These are phyloP conservation scores for Euryodendron excelsum DNA, from an alignment of 148 eudicot species.

Conservation along the genomic window DNA sequence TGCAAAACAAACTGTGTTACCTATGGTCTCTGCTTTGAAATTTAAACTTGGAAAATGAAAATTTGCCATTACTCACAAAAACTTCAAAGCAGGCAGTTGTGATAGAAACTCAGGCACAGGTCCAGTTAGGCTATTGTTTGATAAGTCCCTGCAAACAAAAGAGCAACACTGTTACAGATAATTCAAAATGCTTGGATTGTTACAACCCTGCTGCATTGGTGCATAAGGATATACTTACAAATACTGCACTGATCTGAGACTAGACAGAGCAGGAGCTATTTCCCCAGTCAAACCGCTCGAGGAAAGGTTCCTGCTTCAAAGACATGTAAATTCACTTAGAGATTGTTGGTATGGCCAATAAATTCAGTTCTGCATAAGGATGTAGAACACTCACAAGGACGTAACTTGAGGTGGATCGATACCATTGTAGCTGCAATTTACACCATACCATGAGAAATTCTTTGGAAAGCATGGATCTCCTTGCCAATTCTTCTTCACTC, in stretches of 20 bases:
- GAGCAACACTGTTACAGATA: neutral
- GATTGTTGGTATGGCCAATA: neutral
- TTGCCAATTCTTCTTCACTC: conserved; percentile 11
- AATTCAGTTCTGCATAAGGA: neutral
- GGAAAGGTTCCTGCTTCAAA: conserved; percentile 8
- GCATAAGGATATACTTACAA: neutral
- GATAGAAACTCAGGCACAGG: conserved; percentile 6
- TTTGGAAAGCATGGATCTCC: conserved; percentile 13
- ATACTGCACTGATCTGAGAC: neutral
- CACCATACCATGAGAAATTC: neutral
- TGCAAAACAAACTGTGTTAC: neutral
- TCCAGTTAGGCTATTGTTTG: conserved; percentile 9
- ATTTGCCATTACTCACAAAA: neutral
- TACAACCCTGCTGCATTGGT: neutral
- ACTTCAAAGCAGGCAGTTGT: neutral
- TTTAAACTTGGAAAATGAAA: neutral
- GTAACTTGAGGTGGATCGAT: neutral
- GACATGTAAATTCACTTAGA: neutral
- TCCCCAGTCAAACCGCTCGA: conserved; percentile 4
- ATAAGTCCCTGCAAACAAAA: conserved; percentile 3
- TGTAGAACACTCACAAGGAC: conserved; percentile 1
- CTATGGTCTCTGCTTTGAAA: neutral
- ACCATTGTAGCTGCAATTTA: conserved; percentile 3
- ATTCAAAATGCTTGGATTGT: neutral
- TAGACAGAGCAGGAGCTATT: neutral